Evolutionary conservation across 1,284 basidiomycete species (phyloP).

Genomic region (Erythrobasidium hasegawianum): DNA sequence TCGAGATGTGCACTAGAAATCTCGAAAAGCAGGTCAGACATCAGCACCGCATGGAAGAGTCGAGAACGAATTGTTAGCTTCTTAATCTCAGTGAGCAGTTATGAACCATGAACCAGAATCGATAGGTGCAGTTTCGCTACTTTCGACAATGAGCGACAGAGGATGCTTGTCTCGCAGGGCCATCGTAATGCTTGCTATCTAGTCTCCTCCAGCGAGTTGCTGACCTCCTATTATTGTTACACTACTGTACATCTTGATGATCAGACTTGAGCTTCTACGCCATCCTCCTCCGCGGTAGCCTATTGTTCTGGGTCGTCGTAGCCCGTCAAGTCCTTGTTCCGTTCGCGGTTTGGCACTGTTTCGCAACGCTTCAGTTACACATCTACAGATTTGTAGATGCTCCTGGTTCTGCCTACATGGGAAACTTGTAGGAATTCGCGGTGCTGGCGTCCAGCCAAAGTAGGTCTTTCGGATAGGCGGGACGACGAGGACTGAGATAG

Average conservation of each 20-base stretch:
- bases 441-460: conserved; percentile 68
- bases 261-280: neutral
- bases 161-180: no score
- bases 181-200: no score
- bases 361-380: neutral
- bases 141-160: no score
- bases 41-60: no score
- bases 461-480: conserved; percentile 69
- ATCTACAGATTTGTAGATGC: neutral
- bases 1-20: no score
- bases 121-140: no score
- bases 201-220: no score
- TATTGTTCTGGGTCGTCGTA: conserved; percentile 39
- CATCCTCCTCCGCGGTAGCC: neutral
- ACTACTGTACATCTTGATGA: conserved; percentile 1
- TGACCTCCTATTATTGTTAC: neutral
- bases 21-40: no score
- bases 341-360: conserved; percentile 41
- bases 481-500: conserved; percentile 67
- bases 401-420: conserved; percentile 61
- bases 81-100: no score
- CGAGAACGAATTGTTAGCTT: no score
- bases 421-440: conserved; percentile 75
- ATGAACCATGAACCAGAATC: no score
- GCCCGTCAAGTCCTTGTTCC: conserved; percentile 38